Conservation (phyloP, 2,329 filamentous ascomycete species). For the Trichoderma guizhouense region DNA sequence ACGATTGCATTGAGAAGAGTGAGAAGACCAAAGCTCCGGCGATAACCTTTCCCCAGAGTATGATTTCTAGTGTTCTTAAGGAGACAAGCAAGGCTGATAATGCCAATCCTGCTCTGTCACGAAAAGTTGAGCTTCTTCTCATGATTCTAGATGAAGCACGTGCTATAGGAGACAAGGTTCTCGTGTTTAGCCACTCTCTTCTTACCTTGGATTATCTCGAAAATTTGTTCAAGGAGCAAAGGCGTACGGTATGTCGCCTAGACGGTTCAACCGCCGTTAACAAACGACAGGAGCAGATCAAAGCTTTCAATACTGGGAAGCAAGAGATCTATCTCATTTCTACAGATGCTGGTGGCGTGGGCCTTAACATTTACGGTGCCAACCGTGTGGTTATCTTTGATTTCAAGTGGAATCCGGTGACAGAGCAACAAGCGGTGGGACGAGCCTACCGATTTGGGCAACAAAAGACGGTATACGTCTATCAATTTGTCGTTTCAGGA, state of each 20-base stretch:
- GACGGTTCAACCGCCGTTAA: slow-evolving; percentile 64
- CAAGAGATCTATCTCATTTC: slow-evolving; percentile 73
- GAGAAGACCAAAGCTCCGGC: background rate
- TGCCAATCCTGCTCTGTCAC: slow-evolving; percentile 53
- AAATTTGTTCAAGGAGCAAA: slow-evolving; percentile 47
- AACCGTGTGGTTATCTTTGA: slow-evolving; percentile 87
- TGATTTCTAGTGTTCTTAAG: slow-evolving; percentile 31
- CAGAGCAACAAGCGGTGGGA: slow-evolving; percentile 84
- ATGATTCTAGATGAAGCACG: slow-evolving; percentile 66
- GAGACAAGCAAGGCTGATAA: slow-evolving; percentile 40
- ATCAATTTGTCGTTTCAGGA: slow-evolving; percentile 73
- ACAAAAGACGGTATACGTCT: slow-evolving; percentile 75
- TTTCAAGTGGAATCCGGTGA: slow-evolving; percentile 73
- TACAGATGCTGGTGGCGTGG: slow-evolving; percentile 75
- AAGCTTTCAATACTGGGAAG: slow-evolving; percentile 61
- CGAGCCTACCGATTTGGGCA: slow-evolving; percentile 85
- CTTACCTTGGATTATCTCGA: slow-evolving; percentile 68
- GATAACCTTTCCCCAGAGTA: slow-evolving; percentile 25
- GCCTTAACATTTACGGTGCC: slow-evolving; percentile 78
- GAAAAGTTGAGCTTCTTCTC: slow-evolving; percentile 65
- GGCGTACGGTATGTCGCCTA: slow-evolving; percentile 54
- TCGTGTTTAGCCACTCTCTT: slow-evolving; percentile 76
- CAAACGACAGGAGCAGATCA: slow-evolving; percentile 60
- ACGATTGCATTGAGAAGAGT: background rate
- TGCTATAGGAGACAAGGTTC: slow-evolving; percentile 63